Evolutionary conservation across 2,329 filamentous ascomycete species (phyloP).

Genomic region (Trichoderma simmonsii): DNA sequence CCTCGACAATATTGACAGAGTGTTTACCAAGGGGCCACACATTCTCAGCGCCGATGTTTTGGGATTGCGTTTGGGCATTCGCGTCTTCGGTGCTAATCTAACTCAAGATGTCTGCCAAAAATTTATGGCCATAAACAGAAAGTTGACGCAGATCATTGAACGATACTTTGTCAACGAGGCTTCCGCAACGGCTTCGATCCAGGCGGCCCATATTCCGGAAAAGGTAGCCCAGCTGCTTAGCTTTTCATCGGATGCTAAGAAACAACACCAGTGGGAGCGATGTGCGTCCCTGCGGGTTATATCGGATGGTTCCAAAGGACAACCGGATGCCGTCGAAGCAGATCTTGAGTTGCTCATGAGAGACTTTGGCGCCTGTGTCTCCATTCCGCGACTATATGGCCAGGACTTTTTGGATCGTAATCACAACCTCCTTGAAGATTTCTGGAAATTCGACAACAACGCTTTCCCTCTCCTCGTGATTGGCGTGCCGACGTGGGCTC

Average conservation of each 20-base stretch:
- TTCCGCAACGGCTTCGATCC: slow-evolving; percentile 22
- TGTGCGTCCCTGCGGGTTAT: slow-evolving; percentile 19
- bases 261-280: slow-evolving; percentile 23
- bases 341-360: slow-evolving; percentile 13
- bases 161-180: slow-evolving; percentile 24
- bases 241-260: slow-evolving; percentile 8
- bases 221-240: slow-evolving; percentile 21
- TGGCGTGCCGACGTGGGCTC: slow-evolving; percentile 24
- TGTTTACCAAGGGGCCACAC: slow-evolving; percentile 20
- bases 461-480: slow-evolving; percentile 23
- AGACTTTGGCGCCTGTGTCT: slow-evolving; percentile 27
- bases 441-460: slow-evolving; percentile 27
- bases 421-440: slow-evolving; percentile 21
- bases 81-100: slow-evolving; percentile 21
- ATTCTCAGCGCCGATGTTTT: slow-evolving; percentile 15
- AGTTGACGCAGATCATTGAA: slow-evolving; percentile 21
- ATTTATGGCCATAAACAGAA: slow-evolving; percentile 1
- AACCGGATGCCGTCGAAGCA: neutral
- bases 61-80: slow-evolving; percentile 20
- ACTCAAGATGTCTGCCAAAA: neutral
- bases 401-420: slow-evolving; percentile 23
- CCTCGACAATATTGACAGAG: slow-evolving; percentile 21
- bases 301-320: neutral
- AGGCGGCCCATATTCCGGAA: slow-evolving; percentile 18
- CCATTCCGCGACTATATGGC: slow-evolving; percentile 24